Evolutionary conservation across 148 eudicot genomes (phyloP), one percentile per base, ranked within the genome.

Genomic region (Chenopodium album): DNA sequence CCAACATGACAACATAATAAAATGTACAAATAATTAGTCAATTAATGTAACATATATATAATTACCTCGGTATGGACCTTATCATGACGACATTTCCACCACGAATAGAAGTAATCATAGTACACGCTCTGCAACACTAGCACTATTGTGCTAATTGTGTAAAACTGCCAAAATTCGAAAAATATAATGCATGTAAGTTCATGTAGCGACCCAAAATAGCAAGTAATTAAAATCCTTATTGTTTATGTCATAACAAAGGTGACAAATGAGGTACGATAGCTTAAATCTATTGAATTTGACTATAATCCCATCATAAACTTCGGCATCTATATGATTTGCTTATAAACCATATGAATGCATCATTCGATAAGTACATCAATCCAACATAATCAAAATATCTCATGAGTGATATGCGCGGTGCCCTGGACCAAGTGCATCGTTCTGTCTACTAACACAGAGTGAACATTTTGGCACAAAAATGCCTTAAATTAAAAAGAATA

Each of bases 111-210:
- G 84, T 94, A 80, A 73, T 94, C 99, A 66, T 96, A 96, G 86
- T 96, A 96, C 80, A 96, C 14, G 84, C 93, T 88, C 85, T 96
- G 98, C 81, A 94, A 60, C 76, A 96, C 93, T 78, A 96, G 79
- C 46, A 92, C 87, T 75, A 96, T 79, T 9, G 99, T 96, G 76
- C 95, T 94, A 50, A 66, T 28, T 31, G 98, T 92, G 88, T 96
- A 96, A 19, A 96, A 92, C 99, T 96, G 92, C 29, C 29, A 28
- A 0, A 28, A 28, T 28, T 28, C 29, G 34, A 68, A 62, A 62
- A 5, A 1, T 50, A 50, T 12, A 12, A 50, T 50, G 54, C 29
- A 28, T 0, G 29, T 28, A 28, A 28, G 29, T 28, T 28, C 29
- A 28, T 28, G 29, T 28, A 0, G 29, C 29, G 29, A 28, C 1